Conservation (phyloP, 495 filamentous ascomycete species). For the Penicillium cinerascens region DNA sequence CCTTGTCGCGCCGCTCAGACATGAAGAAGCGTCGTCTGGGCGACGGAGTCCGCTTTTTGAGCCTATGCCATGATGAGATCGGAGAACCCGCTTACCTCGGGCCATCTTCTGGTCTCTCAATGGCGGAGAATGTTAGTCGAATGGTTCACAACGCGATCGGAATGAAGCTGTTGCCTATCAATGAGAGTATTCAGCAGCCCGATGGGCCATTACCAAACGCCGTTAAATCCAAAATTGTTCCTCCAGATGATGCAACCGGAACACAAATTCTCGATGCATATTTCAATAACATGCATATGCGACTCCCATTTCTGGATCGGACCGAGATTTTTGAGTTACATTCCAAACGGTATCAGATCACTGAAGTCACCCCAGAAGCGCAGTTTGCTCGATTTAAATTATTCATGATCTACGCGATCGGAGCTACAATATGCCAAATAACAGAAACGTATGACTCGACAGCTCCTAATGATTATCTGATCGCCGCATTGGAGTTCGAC, state of each 20-base stretch:
- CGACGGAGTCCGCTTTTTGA: too few species aligned
- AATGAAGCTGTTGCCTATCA: conserved; percentile 31
- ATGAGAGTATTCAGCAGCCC: conserved; percentile 18
- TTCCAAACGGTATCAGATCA: conserved; percentile 20
- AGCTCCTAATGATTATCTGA: conserved; percentile 10
- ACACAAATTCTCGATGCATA: conserved; percentile 34
- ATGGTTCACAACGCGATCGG: conserved; percentile 37
- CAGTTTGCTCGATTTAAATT: conserved; percentile 38
- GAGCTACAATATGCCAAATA: conserved; percentile 33
- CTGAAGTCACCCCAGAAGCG: conserved; percentile 18
- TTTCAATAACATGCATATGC: conserved; percentile 34
- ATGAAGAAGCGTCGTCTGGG: too few species aligned
- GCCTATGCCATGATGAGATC: too few species aligned
- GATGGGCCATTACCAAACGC: too few species aligned
- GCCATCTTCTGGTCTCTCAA: conserved; percentile 34
- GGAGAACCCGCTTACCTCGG: too few species aligned
- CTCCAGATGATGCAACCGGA: conserved; percentile 34
- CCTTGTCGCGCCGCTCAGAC: too few species aligned
- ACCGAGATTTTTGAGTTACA: conserved; percentile 33
- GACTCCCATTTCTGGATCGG: conserved; percentile 39
- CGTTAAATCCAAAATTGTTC: conserved; percentile 20
- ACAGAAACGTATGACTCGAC: conserved; percentile 32
- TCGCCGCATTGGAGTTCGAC: conserved; percentile 33
- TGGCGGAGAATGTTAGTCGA: conserved; percentile 33
- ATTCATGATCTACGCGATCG: conserved; percentile 45